Evolutionary conservation across 179 eudicot genomes (phyloP).

Genomic region (Actinidia arguta): DNA sequence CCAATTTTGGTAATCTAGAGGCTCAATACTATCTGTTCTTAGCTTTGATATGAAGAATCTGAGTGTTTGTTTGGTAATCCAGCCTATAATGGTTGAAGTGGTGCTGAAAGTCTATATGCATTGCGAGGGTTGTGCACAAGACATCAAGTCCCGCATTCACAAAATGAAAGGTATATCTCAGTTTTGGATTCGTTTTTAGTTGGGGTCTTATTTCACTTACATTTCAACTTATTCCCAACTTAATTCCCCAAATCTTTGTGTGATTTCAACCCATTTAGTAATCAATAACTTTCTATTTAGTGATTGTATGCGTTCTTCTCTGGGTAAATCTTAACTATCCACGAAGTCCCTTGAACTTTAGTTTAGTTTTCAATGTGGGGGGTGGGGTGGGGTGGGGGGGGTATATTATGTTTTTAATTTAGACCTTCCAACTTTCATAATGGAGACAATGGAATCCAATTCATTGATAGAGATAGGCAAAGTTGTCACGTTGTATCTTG

Average conservation of each 20-base stretch:
- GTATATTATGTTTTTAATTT: too few species aligned
- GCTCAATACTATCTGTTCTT: not conserved
- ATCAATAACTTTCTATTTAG: not conserved
- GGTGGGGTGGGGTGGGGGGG: too few species aligned
- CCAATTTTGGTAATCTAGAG: not conserved
- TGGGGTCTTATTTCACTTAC: not conserved
- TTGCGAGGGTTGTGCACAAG: slow-evolving; percentile 65
- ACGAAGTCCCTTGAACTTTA: too few species aligned
- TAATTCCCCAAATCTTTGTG: not conserved
- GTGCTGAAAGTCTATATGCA: slow-evolving; percentile 56
- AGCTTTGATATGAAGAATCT: not conserved
- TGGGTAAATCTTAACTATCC: too few species aligned
- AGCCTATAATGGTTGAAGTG: slow-evolving; percentile 55
- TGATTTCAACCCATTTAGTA: not conserved
- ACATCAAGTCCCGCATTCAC: slow-evolving; percentile 44
- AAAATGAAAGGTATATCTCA: slow-evolving; percentile 57
- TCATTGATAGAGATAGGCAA: too few species aligned
- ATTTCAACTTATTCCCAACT: not conserved
- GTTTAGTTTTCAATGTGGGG: too few species aligned
- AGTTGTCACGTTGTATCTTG: too few species aligned
- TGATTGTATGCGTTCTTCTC: too few species aligned
- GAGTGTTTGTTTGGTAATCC: slow-evolving; percentile 8
- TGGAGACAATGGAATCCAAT: too few species aligned
- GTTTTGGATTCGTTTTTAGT: not conserved
- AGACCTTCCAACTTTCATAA: too few species aligned